phyloP scores from a whole-genome alignment of 1,284 basidiomycete species.

The Sporisorium iseilematis-ciliati region DNA sequence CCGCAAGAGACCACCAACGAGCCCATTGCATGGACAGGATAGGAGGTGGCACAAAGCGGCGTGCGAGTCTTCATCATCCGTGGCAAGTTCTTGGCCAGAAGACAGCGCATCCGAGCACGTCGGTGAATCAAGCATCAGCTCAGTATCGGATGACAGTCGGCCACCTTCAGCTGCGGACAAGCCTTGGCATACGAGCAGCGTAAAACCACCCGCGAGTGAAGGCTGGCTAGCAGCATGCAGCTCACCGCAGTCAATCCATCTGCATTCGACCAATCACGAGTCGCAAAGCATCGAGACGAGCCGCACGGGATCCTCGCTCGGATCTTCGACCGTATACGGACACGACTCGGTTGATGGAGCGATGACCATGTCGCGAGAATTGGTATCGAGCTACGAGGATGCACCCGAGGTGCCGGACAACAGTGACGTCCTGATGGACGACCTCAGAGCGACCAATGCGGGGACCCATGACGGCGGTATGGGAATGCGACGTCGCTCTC shows the following conservation, averaged over 20 bases:
- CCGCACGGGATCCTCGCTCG: conserved; percentile 35
- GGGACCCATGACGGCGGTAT: not conserved
- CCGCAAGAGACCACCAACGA: conserved; percentile 17
- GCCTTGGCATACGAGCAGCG: conserved; percentile 5
- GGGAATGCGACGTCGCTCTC: conserved; percentile 25
- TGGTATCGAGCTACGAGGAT: conserved; percentile 3
- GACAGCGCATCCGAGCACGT: conserved; percentile 33
- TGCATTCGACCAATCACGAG: not conserved
- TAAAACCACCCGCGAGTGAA: not conserved
- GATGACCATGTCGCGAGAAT: not conserved
- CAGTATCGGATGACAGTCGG: conserved; percentile 31
- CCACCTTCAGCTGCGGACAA: conserved; percentile 29
- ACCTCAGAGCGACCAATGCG: not conserved
- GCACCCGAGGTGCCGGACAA: not conserved
- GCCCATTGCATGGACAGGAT: conserved; percentile 9
- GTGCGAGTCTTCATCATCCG: conserved; percentile 25
- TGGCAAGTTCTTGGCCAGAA: conserved; percentile 37
- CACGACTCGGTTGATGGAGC: conserved; percentile 25
- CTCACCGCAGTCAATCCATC: conserved; percentile 1
- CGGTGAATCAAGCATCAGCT: conserved; percentile 41
- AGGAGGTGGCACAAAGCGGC: conserved; percentile 19
- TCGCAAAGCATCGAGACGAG: conserved; percentile 16
- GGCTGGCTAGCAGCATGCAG: conserved; percentile 26
- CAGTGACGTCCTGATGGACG: not conserved
- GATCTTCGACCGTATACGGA: conserved; percentile 31